phyloP scores from a whole-genome alignment of 805 yeast genomes.

The Lipomyces kockii region DNA sequence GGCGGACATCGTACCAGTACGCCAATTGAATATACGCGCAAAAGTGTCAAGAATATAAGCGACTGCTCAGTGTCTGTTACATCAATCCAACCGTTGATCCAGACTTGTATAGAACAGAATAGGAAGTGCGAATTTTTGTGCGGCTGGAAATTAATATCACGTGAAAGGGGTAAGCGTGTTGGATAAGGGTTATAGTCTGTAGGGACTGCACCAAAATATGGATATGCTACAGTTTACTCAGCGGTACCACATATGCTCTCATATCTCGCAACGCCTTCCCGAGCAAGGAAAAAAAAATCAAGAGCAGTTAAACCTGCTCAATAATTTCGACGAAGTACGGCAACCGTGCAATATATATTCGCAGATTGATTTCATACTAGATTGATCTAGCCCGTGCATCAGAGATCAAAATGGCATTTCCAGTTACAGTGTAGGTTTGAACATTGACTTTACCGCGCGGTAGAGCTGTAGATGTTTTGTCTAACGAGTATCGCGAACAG shows the following conservation, averaged over 20 bases:
- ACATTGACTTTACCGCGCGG: constrained; percentile 1
- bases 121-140: neutral
- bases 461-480: neutral
- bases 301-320: neutral
- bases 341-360: neutral
- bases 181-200: neutral
- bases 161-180: neutral
- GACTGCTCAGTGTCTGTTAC: neutral
- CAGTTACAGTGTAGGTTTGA: constrained; percentile 33
- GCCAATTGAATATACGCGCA: neutral
- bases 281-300: neutral
- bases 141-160: neutral
- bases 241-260: neutral
- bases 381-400: neutral
- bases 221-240: neutral
- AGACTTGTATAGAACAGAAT: no score
- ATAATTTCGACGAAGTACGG: neutral
- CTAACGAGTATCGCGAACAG: constrained; percentile 19
- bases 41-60: neutral
- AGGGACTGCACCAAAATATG: neutral
- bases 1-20: neutral
- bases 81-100: no score
- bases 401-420: constrained; percentile 26
- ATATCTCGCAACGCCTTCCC: neutral
- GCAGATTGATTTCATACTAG: neutral